These are phyloP conservation scores for Globisporangium mamillatum DNA, from an alignment of 352 stramenopile genomes.

Conservation along the genomic window DNA sequence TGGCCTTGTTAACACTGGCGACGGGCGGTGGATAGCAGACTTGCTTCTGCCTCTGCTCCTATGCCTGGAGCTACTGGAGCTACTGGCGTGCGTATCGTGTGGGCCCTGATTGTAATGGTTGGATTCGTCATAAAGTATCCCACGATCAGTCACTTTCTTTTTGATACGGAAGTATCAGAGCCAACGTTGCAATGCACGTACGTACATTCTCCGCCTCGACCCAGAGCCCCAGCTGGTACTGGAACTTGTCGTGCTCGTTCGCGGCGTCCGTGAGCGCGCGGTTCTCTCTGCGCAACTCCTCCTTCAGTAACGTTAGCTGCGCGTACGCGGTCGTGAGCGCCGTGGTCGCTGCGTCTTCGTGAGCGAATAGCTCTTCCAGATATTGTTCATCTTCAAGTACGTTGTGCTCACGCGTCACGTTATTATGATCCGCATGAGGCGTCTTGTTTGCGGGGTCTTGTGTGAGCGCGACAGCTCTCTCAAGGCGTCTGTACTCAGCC, in stretches of 20 bases:
- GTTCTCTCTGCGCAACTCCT: conserved; percentile 48
- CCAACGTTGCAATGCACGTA: background rate
- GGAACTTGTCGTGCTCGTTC: conserved; percentile 37
- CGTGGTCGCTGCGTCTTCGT: background rate
- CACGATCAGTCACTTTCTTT: background rate
- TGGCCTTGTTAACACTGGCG: background rate
- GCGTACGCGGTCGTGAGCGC: conserved; percentile 41
- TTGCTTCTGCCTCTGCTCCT: background rate
- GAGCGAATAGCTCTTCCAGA: background rate
- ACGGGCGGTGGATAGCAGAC: background rate
- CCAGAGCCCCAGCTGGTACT: conserved; percentile 33
- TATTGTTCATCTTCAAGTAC: background rate
- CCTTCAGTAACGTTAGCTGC: conserved; percentile 42
- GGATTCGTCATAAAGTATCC: background rate
- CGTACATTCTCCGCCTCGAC: conserved; percentile 21
- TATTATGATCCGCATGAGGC: background rate
- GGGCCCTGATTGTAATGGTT: background rate
- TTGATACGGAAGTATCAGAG: background rate
- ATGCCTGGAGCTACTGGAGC: background rate
- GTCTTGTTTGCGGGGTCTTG: background rate
- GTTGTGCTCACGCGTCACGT: background rate
- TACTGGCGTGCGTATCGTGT: background rate
- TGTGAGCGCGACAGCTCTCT: conserved; percentile 2
- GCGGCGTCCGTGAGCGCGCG: conserved; percentile 33
- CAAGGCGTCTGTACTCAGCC: conserved; percentile 3